Evolutionary conservation across 2,329 filamentous ascomycete genomes (phyloP).

Genomic region (Aureobasidium namibiae): DNA sequence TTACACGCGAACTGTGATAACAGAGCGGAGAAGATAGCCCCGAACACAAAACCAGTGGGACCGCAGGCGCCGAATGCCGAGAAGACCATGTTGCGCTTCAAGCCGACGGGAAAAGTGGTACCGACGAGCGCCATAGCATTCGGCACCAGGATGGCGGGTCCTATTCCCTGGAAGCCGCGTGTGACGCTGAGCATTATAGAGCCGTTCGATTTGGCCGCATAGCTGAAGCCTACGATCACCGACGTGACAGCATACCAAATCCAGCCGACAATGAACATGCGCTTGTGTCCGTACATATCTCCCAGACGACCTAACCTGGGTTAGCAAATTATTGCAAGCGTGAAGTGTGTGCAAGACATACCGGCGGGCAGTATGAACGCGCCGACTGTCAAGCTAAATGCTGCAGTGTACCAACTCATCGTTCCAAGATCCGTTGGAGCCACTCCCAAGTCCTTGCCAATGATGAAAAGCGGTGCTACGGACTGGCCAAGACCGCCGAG

Average conservation of each 20-base stretch:
- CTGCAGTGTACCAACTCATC: slow-evolving; percentile 37
- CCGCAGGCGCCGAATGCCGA: slow-evolving; percentile 29
- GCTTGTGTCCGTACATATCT: slow-evolving; percentile 37
- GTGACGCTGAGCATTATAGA: slow-evolving; percentile 30
- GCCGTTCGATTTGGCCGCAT: slow-evolving; percentile 20
- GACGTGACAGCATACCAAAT: slow-evolving; percentile 33
- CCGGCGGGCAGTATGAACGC: slow-evolving; percentile 38
- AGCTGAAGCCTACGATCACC: slow-evolving; percentile 31
- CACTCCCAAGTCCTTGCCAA: slow-evolving; percentile 35
- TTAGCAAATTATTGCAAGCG: background rate
- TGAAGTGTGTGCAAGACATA: background rate
- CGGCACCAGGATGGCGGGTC: slow-evolving; percentile 28
- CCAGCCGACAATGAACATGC: slow-evolving; percentile 33
- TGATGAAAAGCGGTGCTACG: slow-evolving; percentile 37
- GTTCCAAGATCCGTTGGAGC: slow-evolving; percentile 31
- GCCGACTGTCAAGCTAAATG: slow-evolving; percentile 36
- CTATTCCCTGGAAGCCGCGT: slow-evolving; percentile 33
- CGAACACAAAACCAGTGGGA: slow-evolving; percentile 29
- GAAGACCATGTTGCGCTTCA: slow-evolving; percentile 32
- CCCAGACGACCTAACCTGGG: slow-evolving; percentile 27
- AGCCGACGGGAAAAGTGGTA: slow-evolving; percentile 25
- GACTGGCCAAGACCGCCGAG: slow-evolving; percentile 17
- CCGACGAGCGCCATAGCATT: slow-evolving; percentile 32
- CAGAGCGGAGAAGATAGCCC: slow-evolving; percentile 26
- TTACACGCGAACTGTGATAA: slow-evolving; percentile 26